Base-by-base conservation (phyloP, 2,329 filamentous ascomycete species). In the Neofusicoccum umdonicola region DNA sequence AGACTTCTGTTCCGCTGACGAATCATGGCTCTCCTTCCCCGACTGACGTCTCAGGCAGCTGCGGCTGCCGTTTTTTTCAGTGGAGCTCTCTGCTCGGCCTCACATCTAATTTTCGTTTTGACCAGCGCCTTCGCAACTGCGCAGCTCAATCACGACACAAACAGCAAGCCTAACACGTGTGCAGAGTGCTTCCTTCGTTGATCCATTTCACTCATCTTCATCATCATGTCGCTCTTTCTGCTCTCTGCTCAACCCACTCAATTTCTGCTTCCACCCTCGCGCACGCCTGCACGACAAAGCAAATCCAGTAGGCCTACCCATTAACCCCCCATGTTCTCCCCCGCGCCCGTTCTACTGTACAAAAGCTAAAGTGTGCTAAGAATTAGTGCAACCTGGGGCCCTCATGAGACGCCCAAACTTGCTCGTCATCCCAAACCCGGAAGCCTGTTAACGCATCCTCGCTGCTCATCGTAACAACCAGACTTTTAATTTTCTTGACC, bases 381-480 rank as follows among this genome's bases (percentile, higher is more conserved):
- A 51, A 62, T 39, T 22, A 51, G 35, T 39, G 58, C 45, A 62
- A 51, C 58, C 44, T 42, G 35, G 51, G 47, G 37, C 58, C 44
- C 34, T 34, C 15, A 27, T 11, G 37, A 48, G 56, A 60, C 42
- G 56, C 56, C 56, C 56, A 60, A 48, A 42, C 19, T 27, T 51
- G 34, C 45, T 34, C 19, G 22, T 42, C 45, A 62, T 50, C 51
- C 58, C 44, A 62, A 61, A 39, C 45, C 34, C 58, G 39, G 37
- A 60, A 50, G 58, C 58, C 51, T 58, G 41, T 37, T 45, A 22
- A 9, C 57, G 37, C 37, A 22, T 35, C 35, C 67, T 64, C 64
- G 65, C 64, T 60, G 63, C 63, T 68, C 66, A 39, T 42, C 67
- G 54, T 64, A 60, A 64, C 66, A 58, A 39, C 35, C 44, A 27